A percentile compares a stretch with the other conserved stretches of the same genome.
phyloP scores from a whole-genome alignment of 2,329 filamentous ascomycete species.

The Colletotrichum sidae region DNA sequence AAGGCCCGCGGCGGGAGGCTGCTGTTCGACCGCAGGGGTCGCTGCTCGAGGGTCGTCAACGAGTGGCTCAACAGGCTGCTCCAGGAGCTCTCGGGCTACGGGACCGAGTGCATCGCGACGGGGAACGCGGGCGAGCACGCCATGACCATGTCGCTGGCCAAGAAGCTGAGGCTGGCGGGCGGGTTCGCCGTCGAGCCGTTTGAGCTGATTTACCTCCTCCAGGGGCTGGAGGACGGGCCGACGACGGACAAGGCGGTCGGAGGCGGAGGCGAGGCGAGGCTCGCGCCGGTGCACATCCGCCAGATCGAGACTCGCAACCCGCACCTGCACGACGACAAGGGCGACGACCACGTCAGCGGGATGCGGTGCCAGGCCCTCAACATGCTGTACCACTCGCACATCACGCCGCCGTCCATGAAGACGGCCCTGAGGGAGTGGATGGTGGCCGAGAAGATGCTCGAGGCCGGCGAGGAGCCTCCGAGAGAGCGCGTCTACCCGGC shows the following conservation, averaged over 20 bases:
- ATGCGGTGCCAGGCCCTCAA: constrained; percentile 17
- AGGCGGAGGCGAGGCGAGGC: neutral
- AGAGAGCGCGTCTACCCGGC: constrained; percentile 21
- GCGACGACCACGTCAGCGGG: constrained; percentile 21
- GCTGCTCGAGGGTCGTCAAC: constrained; percentile 8
- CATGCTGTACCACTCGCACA: constrained; percentile 16
- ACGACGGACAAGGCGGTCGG: neutral
- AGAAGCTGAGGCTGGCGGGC: constrained; percentile 20
- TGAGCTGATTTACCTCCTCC: constrained; percentile 16
- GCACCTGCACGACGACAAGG: constrained; percentile 26
- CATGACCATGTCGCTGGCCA: constrained; percentile 19
- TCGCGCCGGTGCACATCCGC: constrained; percentile 2
- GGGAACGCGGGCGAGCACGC: constrained; percentile 26
- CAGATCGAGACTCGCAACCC: constrained; percentile 27
- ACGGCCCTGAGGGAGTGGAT: constrained; percentile 7
- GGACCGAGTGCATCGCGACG: constrained; percentile 12
- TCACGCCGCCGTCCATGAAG: constrained; percentile 20
- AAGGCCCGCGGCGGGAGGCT: constrained; percentile 7
- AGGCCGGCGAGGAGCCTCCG: neutral
- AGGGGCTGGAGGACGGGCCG: constrained; percentile 11
- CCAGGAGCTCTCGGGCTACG: constrained; percentile 11
- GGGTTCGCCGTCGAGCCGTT: constrained; percentile 25
- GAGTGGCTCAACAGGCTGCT: constrained; percentile 19
- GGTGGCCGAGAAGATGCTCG: constrained; percentile 3
- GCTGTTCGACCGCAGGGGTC: constrained; percentile 11